These are phyloP conservation scores for Neonectria hederae DNA, from an alignment of 2,329 filamentous ascomycete species.

Conservation along the genomic window DNA sequence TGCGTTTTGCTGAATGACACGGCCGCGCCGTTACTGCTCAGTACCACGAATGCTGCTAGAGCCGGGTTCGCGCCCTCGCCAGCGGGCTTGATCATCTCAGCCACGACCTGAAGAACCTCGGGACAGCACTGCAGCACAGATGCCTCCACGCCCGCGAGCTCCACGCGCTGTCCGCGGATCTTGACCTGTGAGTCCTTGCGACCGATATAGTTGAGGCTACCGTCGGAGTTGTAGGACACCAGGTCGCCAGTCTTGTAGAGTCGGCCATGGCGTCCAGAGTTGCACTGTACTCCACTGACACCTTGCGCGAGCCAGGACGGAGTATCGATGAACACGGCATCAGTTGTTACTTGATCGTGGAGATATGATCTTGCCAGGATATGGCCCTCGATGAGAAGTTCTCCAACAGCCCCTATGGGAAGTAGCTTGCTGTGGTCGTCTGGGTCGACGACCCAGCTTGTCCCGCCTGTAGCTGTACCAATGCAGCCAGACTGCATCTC, in stretches of 20 bases:
- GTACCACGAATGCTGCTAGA: conserved; percentile 14
- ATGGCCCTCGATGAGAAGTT: conserved; percentile 22
- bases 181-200: not conserved
- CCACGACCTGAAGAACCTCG: conserved; percentile 1
- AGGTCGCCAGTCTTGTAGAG: not conserved
- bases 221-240: not conserved
- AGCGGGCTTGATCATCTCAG: conserved; percentile 7
- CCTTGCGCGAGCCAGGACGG: conserved; percentile 5
- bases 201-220: not conserved
- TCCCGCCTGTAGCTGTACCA: conserved; percentile 8
- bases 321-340: conserved; percentile 8
- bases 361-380: conserved; percentile 13
- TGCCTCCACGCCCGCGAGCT: conserved; percentile 7
- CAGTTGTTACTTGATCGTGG: conserved; percentile 5
- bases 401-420: conserved; percentile 6
- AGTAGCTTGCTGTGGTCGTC: conserved; percentile 14
- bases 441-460: conserved; percentile 22
- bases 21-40: not conserved
- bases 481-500: conserved; percentile 13
- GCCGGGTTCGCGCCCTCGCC: not conserved
- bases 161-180: not conserved
- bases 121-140: not conserved
- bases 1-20: not conserved
- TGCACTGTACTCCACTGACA: too few relatives aligned
- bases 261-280: not conserved